Percentiles rank a stretch among this genome's conserved stretches.
Conservation (phyloP, 129 eudicot genomes). For the Calendula officinalis region DNA sequence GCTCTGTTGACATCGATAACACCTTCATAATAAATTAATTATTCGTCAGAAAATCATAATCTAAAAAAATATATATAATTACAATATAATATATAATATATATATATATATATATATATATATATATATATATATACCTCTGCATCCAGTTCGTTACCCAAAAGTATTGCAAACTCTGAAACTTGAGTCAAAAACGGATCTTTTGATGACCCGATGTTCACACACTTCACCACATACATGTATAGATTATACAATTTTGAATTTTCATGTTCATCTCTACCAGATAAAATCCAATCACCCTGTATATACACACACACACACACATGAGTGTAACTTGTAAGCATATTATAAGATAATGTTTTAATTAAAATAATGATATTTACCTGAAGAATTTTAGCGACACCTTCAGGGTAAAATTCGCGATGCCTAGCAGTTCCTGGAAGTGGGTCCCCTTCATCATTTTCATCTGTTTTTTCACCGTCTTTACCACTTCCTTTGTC, state of each 20-base stretch:
- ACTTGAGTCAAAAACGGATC: conserved; percentile 81
- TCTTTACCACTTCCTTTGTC: conserved; percentile 94
- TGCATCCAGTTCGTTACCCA: conserved; percentile 97
- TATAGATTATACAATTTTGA: conserved; percentile 48
- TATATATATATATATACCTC: conserved; percentile 50
- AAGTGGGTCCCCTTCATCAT: conserved; percentile 83
- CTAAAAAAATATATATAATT: no score
- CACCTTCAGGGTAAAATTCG: conserved; percentile 98
- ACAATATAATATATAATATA: background rate
- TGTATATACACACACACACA: conserved; percentile 40
- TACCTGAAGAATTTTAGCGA: conserved; percentile 85
- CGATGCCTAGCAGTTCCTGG: conserved; percentile 99
- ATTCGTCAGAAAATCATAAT: conserved; percentile 4
- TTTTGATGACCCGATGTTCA: conserved; percentile 68
- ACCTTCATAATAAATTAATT: conserved; percentile 41
- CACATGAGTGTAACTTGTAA: conserved; percentile 22
- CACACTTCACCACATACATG: conserved; percentile 81
- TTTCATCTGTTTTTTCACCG: conserved; percentile 64
- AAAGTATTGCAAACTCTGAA: conserved; percentile 86
- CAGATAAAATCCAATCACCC: conserved; percentile 94
- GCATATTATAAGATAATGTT: background rate
- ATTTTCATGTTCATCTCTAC: conserved; percentile 42
- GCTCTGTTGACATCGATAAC: conserved; percentile 98
- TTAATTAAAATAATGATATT: conserved; percentile 15
- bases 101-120: background rate